Conservation (phyloP, 257 asterid genomes). For the Solanum piurae region DNA sequence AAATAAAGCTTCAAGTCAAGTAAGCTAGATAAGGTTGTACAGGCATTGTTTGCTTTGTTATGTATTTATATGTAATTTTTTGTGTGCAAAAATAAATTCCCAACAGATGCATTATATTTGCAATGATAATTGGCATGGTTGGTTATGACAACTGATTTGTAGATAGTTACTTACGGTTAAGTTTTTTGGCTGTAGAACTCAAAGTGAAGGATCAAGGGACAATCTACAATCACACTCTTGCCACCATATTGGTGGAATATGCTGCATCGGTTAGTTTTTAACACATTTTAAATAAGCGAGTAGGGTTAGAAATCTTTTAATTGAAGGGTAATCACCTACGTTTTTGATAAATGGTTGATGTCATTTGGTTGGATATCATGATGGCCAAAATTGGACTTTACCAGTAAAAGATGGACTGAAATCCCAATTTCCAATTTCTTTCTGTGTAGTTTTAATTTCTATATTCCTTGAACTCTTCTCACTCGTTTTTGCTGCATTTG, state of each 20-base stretch:
- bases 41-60: not conserved
- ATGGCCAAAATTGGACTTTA: not conserved
- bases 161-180: not conserved
- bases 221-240: constrained; percentile 68
- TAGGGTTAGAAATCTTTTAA: not conserved
- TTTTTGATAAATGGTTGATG: not conserved
- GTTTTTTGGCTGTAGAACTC: constrained; percentile 38
- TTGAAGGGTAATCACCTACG: not conserved
- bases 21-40: not conserved
- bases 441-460: not conserved
- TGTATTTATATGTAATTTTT: not conserved
- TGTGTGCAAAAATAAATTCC: not conserved
- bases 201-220: constrained; percentile 31
- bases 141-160: not conserved
- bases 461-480: not conserved
- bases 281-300: not conserved
- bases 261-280: constrained; percentile 79
- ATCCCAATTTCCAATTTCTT: not conserved
- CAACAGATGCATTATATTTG: not conserved
- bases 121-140: not conserved
- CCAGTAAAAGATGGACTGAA: not conserved
- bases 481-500: not conserved
- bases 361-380: not conserved
- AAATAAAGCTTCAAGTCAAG: not conserved
- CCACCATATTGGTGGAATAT: constrained; percentile 70